A percentile compares a stretch with the other conserved stretches of the same genome.
Evolutionary conservation across 2,329 filamentous ascomycete species (phyloP).

Genomic region (Aspergillus aculeatinus): DNA sequence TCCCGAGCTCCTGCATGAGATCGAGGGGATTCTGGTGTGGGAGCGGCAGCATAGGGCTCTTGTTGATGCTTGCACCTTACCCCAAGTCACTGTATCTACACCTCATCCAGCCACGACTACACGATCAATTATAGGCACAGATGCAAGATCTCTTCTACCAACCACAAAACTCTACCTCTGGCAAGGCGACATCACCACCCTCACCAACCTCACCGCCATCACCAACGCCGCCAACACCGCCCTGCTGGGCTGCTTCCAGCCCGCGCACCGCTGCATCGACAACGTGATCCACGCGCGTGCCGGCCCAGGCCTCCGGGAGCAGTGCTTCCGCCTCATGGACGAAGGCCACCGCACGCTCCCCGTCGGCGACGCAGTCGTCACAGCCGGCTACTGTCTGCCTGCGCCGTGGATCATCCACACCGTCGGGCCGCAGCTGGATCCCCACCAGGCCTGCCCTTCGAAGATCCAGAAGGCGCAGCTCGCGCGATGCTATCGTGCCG

Average conservation of each 20-base stretch:
- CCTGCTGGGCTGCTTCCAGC: conserved; percentile 24
- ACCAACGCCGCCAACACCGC: conserved; percentile 25
- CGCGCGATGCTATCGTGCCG: conserved; percentile 19
- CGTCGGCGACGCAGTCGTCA: conserved; percentile 15
- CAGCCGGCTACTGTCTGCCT: conserved; percentile 22
- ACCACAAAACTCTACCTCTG: conserved; percentile 12
- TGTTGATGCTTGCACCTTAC: neutral
- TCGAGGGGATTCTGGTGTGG: neutral
- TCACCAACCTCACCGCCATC: conserved; percentile 23
- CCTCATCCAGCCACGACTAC: neutral
- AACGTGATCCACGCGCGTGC: conserved; percentile 26
- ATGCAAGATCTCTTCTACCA: no score
- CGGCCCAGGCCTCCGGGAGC: conserved; percentile 23
- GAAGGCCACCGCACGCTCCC: conserved; percentile 15
- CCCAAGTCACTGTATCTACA: no score
- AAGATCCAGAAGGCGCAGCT: conserved; percentile 12
- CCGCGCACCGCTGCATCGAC: conserved; percentile 25
- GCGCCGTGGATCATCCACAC: conserved; percentile 21
- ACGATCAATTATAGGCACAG: neutral
- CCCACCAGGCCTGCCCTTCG: neutral
- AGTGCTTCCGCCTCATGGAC: conserved; percentile 18
- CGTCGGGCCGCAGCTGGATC: conserved; percentile 21
- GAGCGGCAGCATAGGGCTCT: neutral
- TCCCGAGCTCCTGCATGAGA: neutral
- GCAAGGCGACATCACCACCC: conserved; percentile 26